A percentile compares a stretch with the other conserved stretches of the same genome.
Conservation (phyloP, 768 basidiomycete genomes). For the Cystoderma amianthinum region DNA sequence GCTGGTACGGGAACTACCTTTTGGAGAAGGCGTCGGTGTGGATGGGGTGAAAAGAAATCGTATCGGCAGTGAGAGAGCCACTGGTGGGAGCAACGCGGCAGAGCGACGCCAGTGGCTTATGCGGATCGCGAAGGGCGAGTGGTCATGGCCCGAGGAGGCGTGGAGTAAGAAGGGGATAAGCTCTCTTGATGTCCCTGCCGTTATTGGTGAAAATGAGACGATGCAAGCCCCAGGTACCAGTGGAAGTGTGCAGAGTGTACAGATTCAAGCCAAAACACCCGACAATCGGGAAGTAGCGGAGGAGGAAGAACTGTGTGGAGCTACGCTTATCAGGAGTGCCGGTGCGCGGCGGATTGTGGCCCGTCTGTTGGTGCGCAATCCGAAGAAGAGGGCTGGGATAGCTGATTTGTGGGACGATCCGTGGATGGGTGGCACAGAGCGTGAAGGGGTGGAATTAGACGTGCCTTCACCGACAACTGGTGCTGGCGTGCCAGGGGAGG, state of each 20-base stretch:
- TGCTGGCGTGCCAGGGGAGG: not conserved
- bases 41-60: conserved; percentile 18
- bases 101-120: conserved; percentile 58
- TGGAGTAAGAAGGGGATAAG: conserved; percentile 1
- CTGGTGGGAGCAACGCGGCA: conserved; percentile 17
- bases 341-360: conserved; percentile 51
- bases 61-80: conserved; percentile 32
- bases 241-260: no score
- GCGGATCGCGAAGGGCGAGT: conserved; percentile 77
- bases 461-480: not conserved
- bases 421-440: conserved; percentile 30
- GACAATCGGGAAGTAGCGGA: conserved; percentile 5
- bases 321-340: conserved; percentile 26
- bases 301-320: conserved; percentile 27
- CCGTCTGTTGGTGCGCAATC: conserved; percentile 63
- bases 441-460: conserved; percentile 14
- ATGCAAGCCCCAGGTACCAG: no score
- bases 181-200: not conserved
- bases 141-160: conserved; percentile 51
- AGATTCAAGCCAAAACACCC: conserved; percentile 3
- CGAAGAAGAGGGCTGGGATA: conserved; percentile 53
- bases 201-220: not conserved
- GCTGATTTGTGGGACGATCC: conserved; percentile 56
- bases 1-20: conserved; percentile 64
- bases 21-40: conserved; percentile 44